Base-by-base conservation (phyloP, 2,329 filamentous ascomycete genomes). In the Colletotrichum sp. region DNA sequence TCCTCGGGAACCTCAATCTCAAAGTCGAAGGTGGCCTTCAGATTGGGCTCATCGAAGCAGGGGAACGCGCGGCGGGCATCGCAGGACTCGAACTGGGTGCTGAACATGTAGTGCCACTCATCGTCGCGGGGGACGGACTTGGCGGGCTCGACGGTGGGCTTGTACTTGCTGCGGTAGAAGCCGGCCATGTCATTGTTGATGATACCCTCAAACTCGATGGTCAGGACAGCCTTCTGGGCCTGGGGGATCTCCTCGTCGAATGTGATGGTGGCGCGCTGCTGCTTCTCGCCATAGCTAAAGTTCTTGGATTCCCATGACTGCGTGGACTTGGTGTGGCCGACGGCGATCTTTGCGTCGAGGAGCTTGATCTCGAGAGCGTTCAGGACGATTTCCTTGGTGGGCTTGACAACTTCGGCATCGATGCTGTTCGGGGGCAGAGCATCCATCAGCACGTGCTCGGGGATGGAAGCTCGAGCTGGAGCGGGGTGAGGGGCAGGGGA, bases 31-130 rank as follows among this genome's bases (percentile, higher is more conserved):
- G 95, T 96, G 13, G 97, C 95, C 86, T 99, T 99, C 76, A 98
- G 90, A 80, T 98, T 98, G 55, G 97, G 97, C 86, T 99, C 97
- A 81, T 99, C 97, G 81, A 98, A 98, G 86, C 97, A 99, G 62
- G 97, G 97, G 85, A 99, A 98, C 11, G 97, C 96, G 77, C 96
- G 90, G 77, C 97, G 93, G 75, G 97, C 97, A 85, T 99, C 97
- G 80, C 95, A 98, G 59, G 96, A 93, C 87, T 99, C 97, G 81
- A 99, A 99, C 83, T 99, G 97, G 63, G 97, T 99, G 87, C 95
- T 98, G 84, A 98, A 88, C 94, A 96, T 96, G 81, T 90, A 90
- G 82, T 91, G 90, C 81, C 88, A 90, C 79, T 92, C 88, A 61
- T 88, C 88, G 76, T 93, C 95, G 80, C 89, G 93, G 33, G 95